Conservation (phyloP, 495 filamentous ascomycete genomes). For the Penicillium flavigenum region DNA sequence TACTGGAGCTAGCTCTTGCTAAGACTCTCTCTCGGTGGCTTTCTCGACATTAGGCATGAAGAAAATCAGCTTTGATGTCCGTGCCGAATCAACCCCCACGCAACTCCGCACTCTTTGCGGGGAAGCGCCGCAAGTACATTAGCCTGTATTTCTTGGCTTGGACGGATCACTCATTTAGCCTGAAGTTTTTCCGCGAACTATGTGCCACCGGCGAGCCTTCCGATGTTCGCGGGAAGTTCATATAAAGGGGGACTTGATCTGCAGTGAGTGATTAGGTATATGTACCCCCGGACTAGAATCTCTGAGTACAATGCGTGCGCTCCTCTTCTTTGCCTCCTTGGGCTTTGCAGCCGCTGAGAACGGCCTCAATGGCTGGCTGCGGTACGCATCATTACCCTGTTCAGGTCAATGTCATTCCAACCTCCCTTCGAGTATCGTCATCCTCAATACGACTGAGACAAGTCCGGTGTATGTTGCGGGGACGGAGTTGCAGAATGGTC, state of each 20-base stretch:
- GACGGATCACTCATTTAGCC: constrained; percentile 16
- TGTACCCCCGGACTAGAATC: not conserved
- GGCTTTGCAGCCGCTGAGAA: constrained; percentile 44
- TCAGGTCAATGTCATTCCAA: constrained; percentile 33
- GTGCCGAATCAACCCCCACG: constrained; percentile 15
- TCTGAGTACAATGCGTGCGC: constrained; percentile 9
- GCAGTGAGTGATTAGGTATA: not conserved
- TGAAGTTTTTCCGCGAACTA: constrained; percentile 15
- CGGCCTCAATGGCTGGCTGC: constrained; percentile 62
- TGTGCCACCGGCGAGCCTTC: constrained; percentile 5
- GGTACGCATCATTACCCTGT: constrained; percentile 57
- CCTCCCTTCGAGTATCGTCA: constrained; percentile 52
- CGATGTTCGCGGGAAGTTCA: not conserved
- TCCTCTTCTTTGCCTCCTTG: constrained; percentile 17
- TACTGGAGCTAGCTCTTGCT: too few relatives aligned
- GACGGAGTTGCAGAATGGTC: constrained; percentile 57
- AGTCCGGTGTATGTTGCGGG: constrained; percentile 60
- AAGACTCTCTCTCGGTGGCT: not conserved
- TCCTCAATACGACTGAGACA: constrained; percentile 50
- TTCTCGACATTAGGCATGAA: not conserved
- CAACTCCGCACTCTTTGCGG: constrained; percentile 19
- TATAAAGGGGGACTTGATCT: constrained; percentile 12
- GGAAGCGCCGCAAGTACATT: constrained; percentile 11
- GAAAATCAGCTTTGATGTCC: not conserved
- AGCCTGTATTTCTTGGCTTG: constrained; percentile 17